Evolutionary conservation across 225 moss, liverwort and hornwort genomes (phyloP).

Genomic region (Marchantia polymorpha): DNA sequence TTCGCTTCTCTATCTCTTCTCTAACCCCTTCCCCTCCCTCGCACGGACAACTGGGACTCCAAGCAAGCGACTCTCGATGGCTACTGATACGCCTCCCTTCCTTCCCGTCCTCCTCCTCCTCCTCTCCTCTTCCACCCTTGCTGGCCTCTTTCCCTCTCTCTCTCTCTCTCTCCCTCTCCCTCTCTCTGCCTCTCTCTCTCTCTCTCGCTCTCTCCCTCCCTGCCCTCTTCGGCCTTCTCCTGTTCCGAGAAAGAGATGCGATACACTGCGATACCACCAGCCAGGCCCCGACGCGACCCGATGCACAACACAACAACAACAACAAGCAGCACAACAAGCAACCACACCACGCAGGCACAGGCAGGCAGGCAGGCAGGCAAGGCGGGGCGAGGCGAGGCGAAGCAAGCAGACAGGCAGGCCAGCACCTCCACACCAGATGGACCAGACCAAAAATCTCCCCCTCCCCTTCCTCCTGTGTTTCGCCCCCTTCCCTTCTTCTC

Average conservation of each 20-base stretch:
- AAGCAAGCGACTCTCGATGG: not conserved
- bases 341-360: constrained; percentile 19
- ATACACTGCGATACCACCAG: constrained; percentile 19
- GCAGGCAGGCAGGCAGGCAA: constrained; percentile 10
- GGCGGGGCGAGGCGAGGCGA: not conserved
- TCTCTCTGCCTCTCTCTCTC: constrained; percentile 2
- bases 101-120: not conserved
- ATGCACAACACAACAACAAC: constrained; percentile 14
- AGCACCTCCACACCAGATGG: constrained; percentile 11
- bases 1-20: constrained; percentile 1
- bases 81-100: constrained; percentile 13
- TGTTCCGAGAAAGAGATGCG: constrained; percentile 25
- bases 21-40: constrained; percentile 12
- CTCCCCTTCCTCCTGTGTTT: not conserved
- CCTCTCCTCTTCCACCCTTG: not conserved
- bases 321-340: constrained; percentile 15
- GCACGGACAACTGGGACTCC: not conserved
- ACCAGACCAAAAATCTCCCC: constrained; percentile 17
- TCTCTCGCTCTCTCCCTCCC: not conserved
- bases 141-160: not conserved
- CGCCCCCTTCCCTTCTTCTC: not conserved
- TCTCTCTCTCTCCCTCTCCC: not conserved
- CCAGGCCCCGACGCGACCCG: constrained; percentile 22
- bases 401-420: not conserved
- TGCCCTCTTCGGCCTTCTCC: too few relatives aligned